Evolutionary conservation across 441 rosid genomes (phyloP), one percentile per base, ranked within the genome.

Genomic region (Aleurites moluccanus): DNA sequence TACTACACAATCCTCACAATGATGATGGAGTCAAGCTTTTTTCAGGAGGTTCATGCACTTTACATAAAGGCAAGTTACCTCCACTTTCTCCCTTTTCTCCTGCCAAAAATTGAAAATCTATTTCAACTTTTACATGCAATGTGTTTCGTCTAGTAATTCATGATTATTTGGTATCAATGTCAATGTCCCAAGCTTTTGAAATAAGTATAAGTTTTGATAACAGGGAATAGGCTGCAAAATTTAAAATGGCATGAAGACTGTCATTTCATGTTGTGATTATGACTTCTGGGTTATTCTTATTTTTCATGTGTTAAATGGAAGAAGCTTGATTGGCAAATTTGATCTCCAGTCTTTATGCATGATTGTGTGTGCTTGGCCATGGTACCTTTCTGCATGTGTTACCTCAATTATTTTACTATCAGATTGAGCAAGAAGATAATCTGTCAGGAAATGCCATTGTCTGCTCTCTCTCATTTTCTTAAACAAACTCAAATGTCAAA

Each of bases 11-110:
- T 88, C 91, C 95, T 11, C 93, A 98, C 56, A 96, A 92, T 44
- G 97, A 96, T 65, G 99, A 96, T 73, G 99, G 98, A 53, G 93
- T 96, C 83, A 96, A 91, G 97, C 88, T 93, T 96, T 84, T 93
- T 93, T 76, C 99, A 93, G 78, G 99, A 96, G 84, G 98, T 93
- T 73, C 98, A 96, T 77, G 99, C 92, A 86, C 97, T 96, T 73
- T 96, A 92, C 67, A 88, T 96, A 53, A 96, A 96, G 96, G 99
- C 92, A 82, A 61, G 6, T 67, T 30, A 44, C 27, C 27, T 68
- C 23, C 33, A 49, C 49, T 13, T 14, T 28, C 64, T 15, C 9
- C 40, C 55, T 21, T 49, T 50, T 60, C 23, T 15, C 53, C 74
- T 23, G 63, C 74, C 63, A 3, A 47, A 10, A 20, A 4, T n/a